Base-by-base conservation (phyloP, 768 basidiomycete genomes). In the Kwoniella dejecticola region DNA sequence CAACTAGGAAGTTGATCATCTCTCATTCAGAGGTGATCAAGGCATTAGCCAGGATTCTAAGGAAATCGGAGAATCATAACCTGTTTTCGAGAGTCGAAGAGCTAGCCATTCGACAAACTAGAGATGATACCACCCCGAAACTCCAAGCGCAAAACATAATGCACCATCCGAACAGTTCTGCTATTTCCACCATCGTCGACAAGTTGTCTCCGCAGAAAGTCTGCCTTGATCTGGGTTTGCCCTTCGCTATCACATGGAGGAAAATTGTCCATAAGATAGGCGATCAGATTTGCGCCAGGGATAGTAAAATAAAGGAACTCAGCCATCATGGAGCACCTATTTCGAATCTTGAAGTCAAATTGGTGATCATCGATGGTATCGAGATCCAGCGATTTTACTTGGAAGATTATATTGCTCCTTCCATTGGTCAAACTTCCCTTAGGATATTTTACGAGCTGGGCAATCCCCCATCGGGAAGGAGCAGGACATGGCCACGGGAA, bases 321-420 rank as follows among this genome's bases (percentile, higher is more conserved):
- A 19, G 30, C 11, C 30, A 50, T 11, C 48, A 50, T 12, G 48
- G 48, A 21, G 30, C 33, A 50, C 48, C 48, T 31, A 50, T 31
- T 24, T 50, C 48, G 1, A 50, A 50, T 21, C 4, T 50, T 7
- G 31, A 50, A 21, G 17, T 50, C 4, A 29, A 30, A 33, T 33
- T 50, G 21, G 4, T 50, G 5, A 50, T 50, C 6, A 7, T 50
- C 12, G 21, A 50, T 2, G 30, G 23, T 33, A 29, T 50, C 3
- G 30, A 30, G n/a, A 31, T 50, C 21, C 48, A 50, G 21, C 17
- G 48, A 10, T 50, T 50, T 30, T 50, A n/a, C 21, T 33, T 50
- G 4, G 48, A 50, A 50, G 48, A 50, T 50, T 50, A 50, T 31
- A 23, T 50, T 33, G 24, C 33, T 36, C 48, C 48, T 31, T 50